These are phyloP conservation scores for Betula pendula DNA, from an alignment of 306 rosid species.

Conservation along the genomic window DNA sequence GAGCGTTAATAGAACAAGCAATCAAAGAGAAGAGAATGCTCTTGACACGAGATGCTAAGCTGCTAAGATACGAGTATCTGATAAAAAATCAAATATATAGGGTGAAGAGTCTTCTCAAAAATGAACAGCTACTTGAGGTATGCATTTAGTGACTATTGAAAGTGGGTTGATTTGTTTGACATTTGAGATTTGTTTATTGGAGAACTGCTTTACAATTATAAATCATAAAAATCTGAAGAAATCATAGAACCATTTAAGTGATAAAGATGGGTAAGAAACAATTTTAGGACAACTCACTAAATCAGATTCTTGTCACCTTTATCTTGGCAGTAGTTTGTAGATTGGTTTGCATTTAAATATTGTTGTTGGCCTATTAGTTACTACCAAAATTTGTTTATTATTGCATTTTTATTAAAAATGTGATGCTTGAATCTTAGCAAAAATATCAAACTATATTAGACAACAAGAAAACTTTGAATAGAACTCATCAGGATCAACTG, in stretches of 20 bases:
- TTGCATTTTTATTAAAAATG: background rate
- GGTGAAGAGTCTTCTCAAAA: conserved; percentile 84
- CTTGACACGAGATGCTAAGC: conserved; percentile 83
- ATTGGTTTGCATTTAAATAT: background rate
- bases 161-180: background rate
- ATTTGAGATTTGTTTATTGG: background rate
- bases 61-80: conserved; percentile 70
- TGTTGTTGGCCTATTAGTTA: background rate
- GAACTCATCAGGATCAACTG: background rate
- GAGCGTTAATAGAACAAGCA: conserved; percentile 80
- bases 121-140: conserved; percentile 93
- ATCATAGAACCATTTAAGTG: background rate
- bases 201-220: background rate
- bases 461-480: background rate
- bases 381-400: background rate
- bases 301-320: background rate
- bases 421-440: background rate
- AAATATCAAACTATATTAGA: background rate
- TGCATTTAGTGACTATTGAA: conserved; percentile 5
- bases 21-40: conserved; percentile 71
- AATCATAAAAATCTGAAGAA: background rate
- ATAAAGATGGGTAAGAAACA: background rate
- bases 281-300: background rate
- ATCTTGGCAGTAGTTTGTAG: background rate
- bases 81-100: conserved; percentile 66